phyloP scores from a whole-genome alignment of 2,329 filamentous ascomycete genomes.

The Dendryphion nanum region DNA sequence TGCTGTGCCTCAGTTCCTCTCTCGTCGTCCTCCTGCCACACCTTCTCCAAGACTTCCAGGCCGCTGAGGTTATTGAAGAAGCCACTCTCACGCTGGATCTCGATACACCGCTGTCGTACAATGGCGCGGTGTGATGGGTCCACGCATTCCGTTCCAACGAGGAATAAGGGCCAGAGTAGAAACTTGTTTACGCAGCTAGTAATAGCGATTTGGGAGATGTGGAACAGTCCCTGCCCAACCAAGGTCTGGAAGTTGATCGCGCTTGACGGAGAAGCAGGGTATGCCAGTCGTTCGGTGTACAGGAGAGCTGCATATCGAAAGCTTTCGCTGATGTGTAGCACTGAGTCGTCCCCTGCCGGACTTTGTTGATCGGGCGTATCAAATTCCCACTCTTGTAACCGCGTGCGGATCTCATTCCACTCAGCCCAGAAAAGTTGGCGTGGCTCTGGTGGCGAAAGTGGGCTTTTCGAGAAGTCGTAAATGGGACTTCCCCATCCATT shows the following conservation, averaged over 20 bases:
- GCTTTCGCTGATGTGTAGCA: slow-evolving; percentile 81
- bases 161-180: slow-evolving; percentile 88
- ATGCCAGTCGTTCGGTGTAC: slow-evolving; percentile 84
- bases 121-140: slow-evolving; percentile 75
- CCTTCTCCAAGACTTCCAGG: slow-evolving; percentile 78
- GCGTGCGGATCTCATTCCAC: slow-evolving; percentile 76
- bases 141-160: slow-evolving; percentile 85
- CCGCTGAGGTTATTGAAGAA: slow-evolving; percentile 92
- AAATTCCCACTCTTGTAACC: slow-evolving; percentile 80
- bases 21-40: slow-evolving; percentile 65
- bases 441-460: slow-evolving; percentile 50
- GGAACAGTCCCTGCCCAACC: slow-evolving; percentile 78
- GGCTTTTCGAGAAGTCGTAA: slow-evolving; percentile 40
- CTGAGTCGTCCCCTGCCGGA: slow-evolving; percentile 28
- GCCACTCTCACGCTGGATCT: slow-evolving; percentile 83
- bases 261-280: slow-evolving; percentile 69
- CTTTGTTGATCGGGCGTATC: slow-evolving; percentile 18
- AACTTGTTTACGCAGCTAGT: slow-evolving; percentile 79
- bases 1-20: slow-evolving; percentile 21
- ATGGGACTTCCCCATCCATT: slow-evolving; percentile 64
- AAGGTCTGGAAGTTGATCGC: slow-evolving; percentile 79
- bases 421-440: slow-evolving; percentile 71
- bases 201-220: slow-evolving; percentile 74
- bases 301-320: slow-evolving; percentile 88
- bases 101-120: slow-evolving; percentile 75